phyloP scores from a whole-genome alignment of 2,329 filamentous ascomycete genomes.

The Fusarium tricinctum region DNA sequence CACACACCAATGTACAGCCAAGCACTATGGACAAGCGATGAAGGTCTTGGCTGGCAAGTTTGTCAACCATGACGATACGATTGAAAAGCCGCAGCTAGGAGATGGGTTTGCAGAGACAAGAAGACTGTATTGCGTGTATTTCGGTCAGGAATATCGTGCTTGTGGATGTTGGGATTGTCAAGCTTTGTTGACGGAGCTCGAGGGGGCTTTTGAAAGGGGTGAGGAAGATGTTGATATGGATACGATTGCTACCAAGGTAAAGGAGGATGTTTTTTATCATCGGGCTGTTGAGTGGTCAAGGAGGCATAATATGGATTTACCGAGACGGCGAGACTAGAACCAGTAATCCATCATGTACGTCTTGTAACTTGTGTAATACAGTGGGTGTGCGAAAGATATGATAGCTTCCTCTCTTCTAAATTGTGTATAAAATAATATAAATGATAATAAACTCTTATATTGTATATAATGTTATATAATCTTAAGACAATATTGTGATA shows the following conservation, averaged over 20 bases:
- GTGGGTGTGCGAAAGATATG: too few species aligned
- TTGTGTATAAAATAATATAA: too few species aligned
- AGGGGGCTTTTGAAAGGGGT: slow-evolving; percentile 21
- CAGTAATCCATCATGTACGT: neutral
- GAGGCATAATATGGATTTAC: neutral
- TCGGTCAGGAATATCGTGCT: slow-evolving; percentile 54
- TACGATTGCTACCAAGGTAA: slow-evolving; percentile 6
- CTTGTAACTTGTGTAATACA: neutral
- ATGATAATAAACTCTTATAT: too few species aligned
- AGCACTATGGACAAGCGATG: slow-evolving; percentile 46
- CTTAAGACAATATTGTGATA: too few species aligned
- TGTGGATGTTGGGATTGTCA: slow-evolving; percentile 58
- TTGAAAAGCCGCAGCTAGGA: slow-evolving; percentile 48
- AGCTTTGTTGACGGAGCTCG: slow-evolving; percentile 46
- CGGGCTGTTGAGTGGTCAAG: slow-evolving; percentile 34
- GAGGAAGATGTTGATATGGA: slow-evolving; percentile 18
- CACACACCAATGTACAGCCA: slow-evolving; percentile 57
- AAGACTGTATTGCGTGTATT: slow-evolving; percentile 50
- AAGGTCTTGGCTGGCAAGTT: slow-evolving; percentile 43
- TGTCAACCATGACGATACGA: slow-evolving; percentile 58
- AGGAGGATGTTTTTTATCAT: slow-evolving; percentile 35
- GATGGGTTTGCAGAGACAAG: slow-evolving; percentile 51
- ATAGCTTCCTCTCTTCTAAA: too few species aligned
- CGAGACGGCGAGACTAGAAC: neutral
- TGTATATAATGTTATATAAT: too few species aligned